Percentiles rank a stretch among this genome's conserved stretches.
These are phyloP conservation scores for Berberis thunbergii DNA, from an alignment of 164 flowering plant species.

Conservation along the genomic window DNA sequence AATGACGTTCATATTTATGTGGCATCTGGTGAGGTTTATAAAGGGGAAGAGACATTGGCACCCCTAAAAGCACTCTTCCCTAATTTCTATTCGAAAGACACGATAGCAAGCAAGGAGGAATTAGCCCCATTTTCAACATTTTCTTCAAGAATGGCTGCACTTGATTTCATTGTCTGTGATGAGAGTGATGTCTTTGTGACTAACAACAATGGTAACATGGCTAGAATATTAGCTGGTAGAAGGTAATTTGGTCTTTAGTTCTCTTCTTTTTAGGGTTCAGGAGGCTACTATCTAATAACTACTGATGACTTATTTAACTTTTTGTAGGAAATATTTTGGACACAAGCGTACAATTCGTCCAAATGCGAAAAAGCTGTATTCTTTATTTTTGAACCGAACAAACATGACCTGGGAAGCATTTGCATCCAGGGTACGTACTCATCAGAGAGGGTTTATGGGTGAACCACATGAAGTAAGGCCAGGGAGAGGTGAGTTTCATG, in stretches of 20 bases:
- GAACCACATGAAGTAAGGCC: conserved; percentile 87
- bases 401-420: conserved; percentile 85
- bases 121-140: conserved; percentile 60
- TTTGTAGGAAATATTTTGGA: conserved; percentile 82
- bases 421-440: conserved; percentile 52
- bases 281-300: not conserved
- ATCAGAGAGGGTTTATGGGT: conserved; percentile 87
- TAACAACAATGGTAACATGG: conserved; percentile 99
- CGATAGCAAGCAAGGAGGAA: conserved; percentile 70
- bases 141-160: conserved; percentile 98
- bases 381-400: conserved; percentile 41
- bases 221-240: conserved; percentile 87
- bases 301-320: not conserved
- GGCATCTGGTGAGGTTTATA: conserved; percentile 95
- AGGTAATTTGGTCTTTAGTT: conserved; percentile 36
- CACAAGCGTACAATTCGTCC: conserved; percentile 96
- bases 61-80: conserved; percentile 86
- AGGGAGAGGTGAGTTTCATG: conserved; percentile 93
- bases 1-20: conserved; percentile 87
- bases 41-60: conserved; percentile 84
- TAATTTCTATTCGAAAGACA: conserved; percentile 80
- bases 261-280: not conserved
- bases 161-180: conserved; percentile 92
- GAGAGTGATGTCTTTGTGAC: conserved; percentile 97
- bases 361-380: conserved; percentile 74